A percentile compares a stretch with the other conserved stretches of the same genome.
phyloP scores from a whole-genome alignment of 1,284 basidiomycete genomes.

The Austroboletus niveus region DNA sequence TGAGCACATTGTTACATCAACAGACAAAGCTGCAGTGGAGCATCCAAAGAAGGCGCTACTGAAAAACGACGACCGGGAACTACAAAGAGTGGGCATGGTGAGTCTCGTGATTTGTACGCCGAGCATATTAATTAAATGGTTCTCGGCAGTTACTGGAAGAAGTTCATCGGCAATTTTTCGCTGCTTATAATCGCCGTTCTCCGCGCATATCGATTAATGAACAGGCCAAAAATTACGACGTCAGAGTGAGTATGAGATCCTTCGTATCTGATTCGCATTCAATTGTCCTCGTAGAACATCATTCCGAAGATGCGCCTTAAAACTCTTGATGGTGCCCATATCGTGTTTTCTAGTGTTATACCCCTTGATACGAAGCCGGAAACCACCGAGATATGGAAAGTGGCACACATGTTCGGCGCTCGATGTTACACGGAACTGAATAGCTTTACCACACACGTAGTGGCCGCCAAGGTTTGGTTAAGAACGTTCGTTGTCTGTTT shows the following conservation, averaged over 20 bases:
- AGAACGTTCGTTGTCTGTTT: conserved; percentile 1
- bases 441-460: conserved; percentile 81
- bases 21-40: conserved; percentile 30
- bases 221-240: conserved; percentile 47
- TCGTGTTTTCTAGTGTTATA: conserved; percentile 93
- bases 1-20: conserved; percentile 10
- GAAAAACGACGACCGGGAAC: conserved; percentile 87
- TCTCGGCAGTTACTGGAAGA: conserved; percentile 64
- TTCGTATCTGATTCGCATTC: conserved; percentile 1
- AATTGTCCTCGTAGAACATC: conserved; percentile 54
- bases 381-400: conserved; percentile 83
- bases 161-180: conserved; percentile 77
- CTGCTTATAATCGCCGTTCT: conserved; percentile 52
- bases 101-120: conserved; percentile 15
- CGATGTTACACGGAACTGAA: conserved; percentile 70
- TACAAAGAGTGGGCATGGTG: conserved; percentile 74
- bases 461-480: conserved; percentile 74
- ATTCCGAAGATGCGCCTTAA: conserved; percentile 78
- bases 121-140: conserved; percentile 5
- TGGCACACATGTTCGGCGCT: conserved; percentile 89
- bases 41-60: conserved; percentile 71
- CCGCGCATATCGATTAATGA: conserved; percentile 31
- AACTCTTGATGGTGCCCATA: conserved; percentile 73
- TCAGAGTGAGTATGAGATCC: conserved; percentile 49
- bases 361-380: conserved; percentile 81